A percentile compares a stretch with the other conserved stretches of the same genome.
Conservation (phyloP, 768 basidiomycete genomes). For the Serendipita sp. region DNA sequence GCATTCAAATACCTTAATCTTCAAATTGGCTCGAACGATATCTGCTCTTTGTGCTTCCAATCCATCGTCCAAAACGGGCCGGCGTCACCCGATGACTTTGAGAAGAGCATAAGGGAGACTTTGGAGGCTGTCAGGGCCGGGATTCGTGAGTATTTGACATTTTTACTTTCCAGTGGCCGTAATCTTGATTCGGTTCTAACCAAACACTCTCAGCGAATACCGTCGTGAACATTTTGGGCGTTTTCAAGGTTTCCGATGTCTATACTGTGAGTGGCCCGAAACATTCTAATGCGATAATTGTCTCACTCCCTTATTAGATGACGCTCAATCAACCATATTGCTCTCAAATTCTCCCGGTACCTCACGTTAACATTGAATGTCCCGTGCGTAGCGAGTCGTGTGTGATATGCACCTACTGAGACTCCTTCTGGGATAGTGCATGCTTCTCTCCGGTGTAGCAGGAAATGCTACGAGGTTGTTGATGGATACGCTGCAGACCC, state of each 20-base stretch:
- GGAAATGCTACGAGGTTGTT: slow-evolving; percentile 1
- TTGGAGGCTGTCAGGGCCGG: slow-evolving; percentile 9
- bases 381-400: slow-evolving; percentile 1
- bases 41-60: slow-evolving; percentile 8
- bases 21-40: slow-evolving; percentile 12
- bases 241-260: slow-evolving; percentile 5
- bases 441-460: slow-evolving; percentile 1
- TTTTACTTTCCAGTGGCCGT: neutral
- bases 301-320: neutral
- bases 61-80: neutral
- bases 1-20: slow-evolving; percentile 9
- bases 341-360: slow-evolving; percentile 1
- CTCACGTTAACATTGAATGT: slow-evolving; percentile 11
- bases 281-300: neutral
- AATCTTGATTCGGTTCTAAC: neutral
- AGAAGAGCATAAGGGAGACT: slow-evolving; percentile 7
- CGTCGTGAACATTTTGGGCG: slow-evolving; percentile 6
- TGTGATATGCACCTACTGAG: too few relatives aligned
- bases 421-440: neutral
- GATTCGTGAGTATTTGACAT: slow-evolving; percentile 6
- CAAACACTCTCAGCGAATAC: slow-evolving; percentile 1
- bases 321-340: slow-evolving; percentile 9
- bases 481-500: slow-evolving; percentile 3
- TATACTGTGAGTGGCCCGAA: neutral
- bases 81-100: slow-evolving; percentile 3